A percentile compares a stretch with the other conserved stretches of the same genome.
phyloP scores from a whole-genome alignment of 352 stramenopile species.

The Globisporangium emineosum region DNA sequence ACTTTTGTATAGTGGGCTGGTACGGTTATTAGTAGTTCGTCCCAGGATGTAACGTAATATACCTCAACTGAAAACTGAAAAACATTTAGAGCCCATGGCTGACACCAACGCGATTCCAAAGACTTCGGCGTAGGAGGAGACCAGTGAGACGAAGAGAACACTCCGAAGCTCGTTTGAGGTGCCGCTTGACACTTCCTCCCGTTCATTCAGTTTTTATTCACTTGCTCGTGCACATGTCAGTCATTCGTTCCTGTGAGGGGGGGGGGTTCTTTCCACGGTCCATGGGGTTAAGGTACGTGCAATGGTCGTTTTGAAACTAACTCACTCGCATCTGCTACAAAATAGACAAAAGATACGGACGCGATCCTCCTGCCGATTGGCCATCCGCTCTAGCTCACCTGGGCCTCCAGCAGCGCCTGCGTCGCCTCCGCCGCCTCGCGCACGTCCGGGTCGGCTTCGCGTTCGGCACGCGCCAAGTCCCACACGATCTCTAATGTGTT shows the following conservation, averaged over 20 bases:
- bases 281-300: conserved; percentile 6
- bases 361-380: not conserved
- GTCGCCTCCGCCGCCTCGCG: conserved; percentile 68
- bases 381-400: conserved; percentile 31
- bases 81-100: no score
- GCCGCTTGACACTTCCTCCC: not conserved
- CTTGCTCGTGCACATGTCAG: not conserved
- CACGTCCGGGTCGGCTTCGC: conserved; percentile 70
- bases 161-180: no score
- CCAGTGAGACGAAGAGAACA: no score
- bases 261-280: not conserved
- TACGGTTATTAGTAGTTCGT: no score
- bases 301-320: conserved; percentile 8
- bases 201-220: no score
- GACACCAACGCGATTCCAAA: no score
- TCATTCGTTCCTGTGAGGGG: not conserved
- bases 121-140: no score
- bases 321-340: conserved; percentile 15
- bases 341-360: conserved; percentile 15
- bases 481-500: conserved; percentile 77
- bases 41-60: no score
- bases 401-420: conserved; percentile 45
- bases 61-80: no score
- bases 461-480: conserved; percentile 52
- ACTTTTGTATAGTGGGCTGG: no score